Percentiles rank a stretch among this genome's conserved stretches.
phyloP scores from a whole-genome alignment of 1,284 basidiomycete species.

The Sanghuangporus sanghuang region DNA sequence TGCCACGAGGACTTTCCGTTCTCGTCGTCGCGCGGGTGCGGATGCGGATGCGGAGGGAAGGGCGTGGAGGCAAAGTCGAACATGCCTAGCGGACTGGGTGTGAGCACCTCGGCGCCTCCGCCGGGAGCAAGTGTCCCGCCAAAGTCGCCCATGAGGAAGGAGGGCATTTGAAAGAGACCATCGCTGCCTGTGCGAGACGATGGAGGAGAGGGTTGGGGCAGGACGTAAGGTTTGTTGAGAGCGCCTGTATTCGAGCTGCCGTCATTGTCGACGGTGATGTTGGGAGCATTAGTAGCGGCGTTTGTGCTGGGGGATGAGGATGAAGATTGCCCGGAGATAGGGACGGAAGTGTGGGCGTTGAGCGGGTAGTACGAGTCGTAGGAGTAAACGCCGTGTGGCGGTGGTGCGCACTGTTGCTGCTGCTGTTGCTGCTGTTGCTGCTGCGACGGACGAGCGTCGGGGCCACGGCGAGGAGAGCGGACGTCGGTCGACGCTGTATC shows the following conservation, averaged over 20 bases:
- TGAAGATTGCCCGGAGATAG: not conserved
- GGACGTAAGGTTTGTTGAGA: not conserved
- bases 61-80: slow-evolving; percentile 28
- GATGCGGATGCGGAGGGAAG: slow-evolving; percentile 21
- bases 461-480: not conserved
- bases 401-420: not conserved
- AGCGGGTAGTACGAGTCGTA: not conserved
- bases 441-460: not conserved
- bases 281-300: not conserved
- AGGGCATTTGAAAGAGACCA: slow-evolving; percentile 55
- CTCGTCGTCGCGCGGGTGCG: not conserved
- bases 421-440: not conserved
- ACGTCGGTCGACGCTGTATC: not conserved
- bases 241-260: too few species aligned
- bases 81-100: slow-evolving; percentile 26
- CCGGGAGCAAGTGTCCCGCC: slow-evolving; percentile 54
- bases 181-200: not conserved
- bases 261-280: not conserved
- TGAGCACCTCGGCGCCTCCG: slow-evolving; percentile 67
- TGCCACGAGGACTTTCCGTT: slow-evolving; percentile 1
- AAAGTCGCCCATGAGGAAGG: slow-evolving; percentile 50
- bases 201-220: not conserved
- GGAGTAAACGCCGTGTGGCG: not conserved
- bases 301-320: not conserved
- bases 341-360: not conserved